Evolutionary conservation across 2,329 filamentous ascomycete species (phyloP).

Genomic region (Aphanoascus verrucosus): DNA sequence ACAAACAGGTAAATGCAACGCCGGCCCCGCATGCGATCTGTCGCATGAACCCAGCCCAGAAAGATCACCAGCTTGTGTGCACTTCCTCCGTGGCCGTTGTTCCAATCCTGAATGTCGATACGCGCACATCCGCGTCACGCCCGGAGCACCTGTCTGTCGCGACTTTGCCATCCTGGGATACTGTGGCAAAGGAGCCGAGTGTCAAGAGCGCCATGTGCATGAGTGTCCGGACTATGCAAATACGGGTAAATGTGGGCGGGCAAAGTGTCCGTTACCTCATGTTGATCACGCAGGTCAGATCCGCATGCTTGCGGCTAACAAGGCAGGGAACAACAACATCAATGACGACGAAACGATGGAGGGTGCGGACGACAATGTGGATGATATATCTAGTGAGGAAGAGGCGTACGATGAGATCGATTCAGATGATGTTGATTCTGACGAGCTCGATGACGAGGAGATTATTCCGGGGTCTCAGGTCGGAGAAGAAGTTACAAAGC

Average conservation of each 20-base stretch:
- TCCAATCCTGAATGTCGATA: conserved; percentile 78
- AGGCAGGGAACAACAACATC: conserved; percentile 21
- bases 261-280: conserved; percentile 76
- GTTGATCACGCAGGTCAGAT: conserved; percentile 77
- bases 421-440: conserved; percentile 70
- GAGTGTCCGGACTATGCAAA: conserved; percentile 96
- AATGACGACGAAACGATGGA: conserved; percentile 22
- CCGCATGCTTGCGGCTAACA: conserved; percentile 46
- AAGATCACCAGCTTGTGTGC: conserved; percentile 76
- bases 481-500: conserved; percentile 40
- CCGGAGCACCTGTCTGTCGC: conserved; percentile 68
- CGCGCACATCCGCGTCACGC: conserved; percentile 68
- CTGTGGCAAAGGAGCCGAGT: conserved; percentile 69
- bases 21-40: conserved; percentile 73
- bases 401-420: conserved; percentile 53
- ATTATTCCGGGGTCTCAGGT: conserved; percentile 27
- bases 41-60: conserved; percentile 78
- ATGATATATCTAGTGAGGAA: conserved; percentile 69
- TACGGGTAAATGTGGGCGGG: conserved; percentile 68
- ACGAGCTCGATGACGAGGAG: conserved; percentile 42
- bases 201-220: conserved; percentile 73
- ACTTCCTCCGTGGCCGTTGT: conserved; percentile 84
- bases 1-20: conserved; percentile 63
- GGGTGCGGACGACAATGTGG: conserved; percentile 44
- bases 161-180: conserved; percentile 79